Evolutionary conservation across 768 basidiomycete genomes (phyloP).

Genomic region (Pisolithus albus): DNA sequence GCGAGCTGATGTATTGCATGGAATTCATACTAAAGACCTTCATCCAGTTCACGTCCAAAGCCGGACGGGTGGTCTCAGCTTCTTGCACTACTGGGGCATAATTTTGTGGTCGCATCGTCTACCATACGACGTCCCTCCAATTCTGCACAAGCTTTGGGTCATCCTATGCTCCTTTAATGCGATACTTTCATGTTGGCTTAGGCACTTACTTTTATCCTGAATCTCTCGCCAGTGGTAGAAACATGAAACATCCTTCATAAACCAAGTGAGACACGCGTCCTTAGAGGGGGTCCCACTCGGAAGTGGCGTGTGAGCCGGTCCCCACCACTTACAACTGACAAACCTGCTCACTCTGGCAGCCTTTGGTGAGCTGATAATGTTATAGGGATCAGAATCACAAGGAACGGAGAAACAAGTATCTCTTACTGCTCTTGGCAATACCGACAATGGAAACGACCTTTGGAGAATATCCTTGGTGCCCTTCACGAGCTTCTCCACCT

Average conservation of each 20-base stretch:
- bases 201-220: slow-evolving; percentile 39
- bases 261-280: slow-evolving; percentile 46
- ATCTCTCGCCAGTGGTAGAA: slow-evolving; percentile 53
- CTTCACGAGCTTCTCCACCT: slow-evolving; percentile 52
- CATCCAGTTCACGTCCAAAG: no score
- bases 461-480: slow-evolving; percentile 54
- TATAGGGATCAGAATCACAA: background rate
- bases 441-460: slow-evolving; percentile 68
- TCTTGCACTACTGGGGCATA: background rate
- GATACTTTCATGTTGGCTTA: background rate
- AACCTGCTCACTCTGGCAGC: slow-evolving; percentile 55
- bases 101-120: slow-evolving; percentile 7
- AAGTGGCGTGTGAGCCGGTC: slow-evolving; percentile 3
- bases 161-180: slow-evolving; percentile 32
- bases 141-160: slow-evolving; percentile 70
- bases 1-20: background rate
- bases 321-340: background rate
- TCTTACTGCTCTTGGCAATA: slow-evolving; percentile 70
- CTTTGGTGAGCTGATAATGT: slow-evolving; percentile 56
- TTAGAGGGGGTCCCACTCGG: slow-evolving; percentile 57
- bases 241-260: slow-evolving; percentile 39
- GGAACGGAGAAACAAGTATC: slow-evolving; percentile 3
- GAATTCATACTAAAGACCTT: slow-evolving; percentile 3
- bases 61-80: no score
- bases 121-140: slow-evolving; percentile 66